Percentiles rank a stretch among this genome's conserved stretches.
Conservation (phyloP, 768 basidiomycete genomes). For the Rhodotorula kratochvilovae region DNA sequence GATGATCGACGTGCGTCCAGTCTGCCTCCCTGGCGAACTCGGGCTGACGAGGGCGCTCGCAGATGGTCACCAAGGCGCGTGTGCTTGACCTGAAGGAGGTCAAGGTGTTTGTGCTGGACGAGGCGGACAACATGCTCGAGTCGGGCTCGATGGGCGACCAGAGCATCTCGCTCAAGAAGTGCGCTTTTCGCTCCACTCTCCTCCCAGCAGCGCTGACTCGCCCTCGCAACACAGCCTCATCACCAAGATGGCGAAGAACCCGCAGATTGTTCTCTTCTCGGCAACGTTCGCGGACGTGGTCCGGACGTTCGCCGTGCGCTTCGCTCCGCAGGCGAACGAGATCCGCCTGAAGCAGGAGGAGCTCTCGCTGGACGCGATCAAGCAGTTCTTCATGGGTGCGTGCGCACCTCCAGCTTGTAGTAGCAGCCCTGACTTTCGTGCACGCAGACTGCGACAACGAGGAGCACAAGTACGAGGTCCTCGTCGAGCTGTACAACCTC, state of each 20-base stretch:
- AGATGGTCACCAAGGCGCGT: conserved; percentile 40
- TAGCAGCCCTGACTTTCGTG: neutral
- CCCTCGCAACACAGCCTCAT: conserved; percentile 30
- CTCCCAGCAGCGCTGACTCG: conserved; percentile 52
- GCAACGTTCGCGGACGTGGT: conserved; percentile 96
- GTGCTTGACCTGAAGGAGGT: conserved; percentile 67
- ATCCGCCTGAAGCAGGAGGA: conserved; percentile 93
- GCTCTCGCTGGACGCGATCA: conserved; percentile 85
- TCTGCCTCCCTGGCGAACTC: too few species aligned
- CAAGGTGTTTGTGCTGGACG: conserved; percentile 91
- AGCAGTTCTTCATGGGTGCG: conserved; percentile 85
- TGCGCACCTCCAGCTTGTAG: neutral
- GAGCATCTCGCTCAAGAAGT: conserved; percentile 91
- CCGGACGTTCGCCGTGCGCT: conserved; percentile 81
- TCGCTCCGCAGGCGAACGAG: conserved; percentile 91
- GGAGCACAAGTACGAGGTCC: conserved; percentile 89
- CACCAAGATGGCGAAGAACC: conserved; percentile 38
- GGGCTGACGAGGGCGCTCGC: neutral
- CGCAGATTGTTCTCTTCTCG: conserved; percentile 91
- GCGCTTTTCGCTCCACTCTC: conserved; percentile 47
- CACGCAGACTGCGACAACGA: conserved; percentile 67
- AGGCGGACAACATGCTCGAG: conserved; percentile 98
- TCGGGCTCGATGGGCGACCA: conserved; percentile 83
- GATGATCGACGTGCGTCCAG: conserved; percentile 75
- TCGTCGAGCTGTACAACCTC: conserved; percentile 80